Evolutionary conservation across 805 yeast genomes (phyloP).

Genomic region (Kazachstania bromeliacearum): DNA sequence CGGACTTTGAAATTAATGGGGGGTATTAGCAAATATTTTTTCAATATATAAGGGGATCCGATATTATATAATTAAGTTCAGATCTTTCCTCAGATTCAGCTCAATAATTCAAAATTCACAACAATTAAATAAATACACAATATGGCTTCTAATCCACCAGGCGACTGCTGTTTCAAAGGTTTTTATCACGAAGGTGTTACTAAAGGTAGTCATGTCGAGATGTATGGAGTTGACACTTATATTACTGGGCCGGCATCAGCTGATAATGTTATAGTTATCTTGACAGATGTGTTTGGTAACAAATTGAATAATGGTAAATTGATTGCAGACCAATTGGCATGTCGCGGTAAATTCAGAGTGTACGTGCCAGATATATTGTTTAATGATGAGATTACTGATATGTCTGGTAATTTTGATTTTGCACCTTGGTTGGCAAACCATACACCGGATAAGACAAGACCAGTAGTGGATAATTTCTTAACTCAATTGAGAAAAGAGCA

Average conservation of each 20-base stretch:
- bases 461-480: constrained; percentile 42
- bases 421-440: constrained; percentile 48
- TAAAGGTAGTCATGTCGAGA: constrained; percentile 33
- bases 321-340: constrained; percentile 57
- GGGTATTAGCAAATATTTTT: neutral
- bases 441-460: constrained; percentile 37
- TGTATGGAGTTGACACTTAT: constrained; percentile 40
- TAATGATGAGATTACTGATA: constrained; percentile 35
- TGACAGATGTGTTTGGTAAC: constrained; percentile 66
- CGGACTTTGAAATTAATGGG: no score
- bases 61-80: neutral
- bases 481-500: constrained; percentile 34
- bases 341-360: constrained; percentile 48
- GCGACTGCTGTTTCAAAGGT: constrained; percentile 38
- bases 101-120: no score
- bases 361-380: constrained; percentile 68
- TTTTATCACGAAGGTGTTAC: constrained; percentile 43
- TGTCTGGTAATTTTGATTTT: constrained; percentile 20
- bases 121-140: no score
- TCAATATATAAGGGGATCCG: neutral
- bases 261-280: constrained; percentile 47
- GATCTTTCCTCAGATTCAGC: no score
- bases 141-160: constrained; percentile 46
- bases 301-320: constrained; percentile 47
- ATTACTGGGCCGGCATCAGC: constrained; percentile 33